Evolutionary conservation across 129 eudicot species (phyloP), one percentile per base, ranked within the genome.

Genomic region (Flaveria bidentis): DNA sequence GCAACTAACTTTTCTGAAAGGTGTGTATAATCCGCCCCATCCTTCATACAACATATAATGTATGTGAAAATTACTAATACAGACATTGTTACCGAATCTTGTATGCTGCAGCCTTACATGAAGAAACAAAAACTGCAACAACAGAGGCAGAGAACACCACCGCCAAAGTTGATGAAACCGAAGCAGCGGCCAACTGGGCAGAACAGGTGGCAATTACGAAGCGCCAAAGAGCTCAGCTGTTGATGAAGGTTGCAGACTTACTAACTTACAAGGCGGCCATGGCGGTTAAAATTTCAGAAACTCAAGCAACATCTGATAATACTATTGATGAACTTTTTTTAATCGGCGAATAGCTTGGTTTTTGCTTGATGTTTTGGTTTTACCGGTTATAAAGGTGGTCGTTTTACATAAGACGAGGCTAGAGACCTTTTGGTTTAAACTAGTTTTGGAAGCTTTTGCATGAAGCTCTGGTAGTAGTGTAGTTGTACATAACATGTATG

Each of bases 191-290:
- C 22, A 56, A 69, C 16, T 83, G 78, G 79, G 84, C 87, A 1
- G 87, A 86, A 46, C 80, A 49, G 16, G 53, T 74, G 44, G 99
- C 99, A 56, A 33, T 86, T 47, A 62, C 10, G 49, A 95, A 91
- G 85, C 90, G 99, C n/a, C 84, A 83, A 64, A 85, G 84, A 82
- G 99, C 97, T 23, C 99, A 95, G 73, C 33, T 53, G 81, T 87
- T 91, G 18, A 85, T 87, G 91, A 89, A 91, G 77, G 77, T 74
- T 61, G 97, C 99, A 1, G 99, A 95, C 70, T 68, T 90, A 67
- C 95, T 89, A 39, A 71, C 90, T 74, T 95, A 91, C 81, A 88
- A 86, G 79, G 99, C 99, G 44, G 42, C 82, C 4, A 87, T 89
- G 87, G 96, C 97, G 8, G 82, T 87, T 9, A 62, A 85, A 69